phyloP scores from a whole-genome alignment of 495 filamentous ascomycete genomes.

The Niebla homalea region DNA sequence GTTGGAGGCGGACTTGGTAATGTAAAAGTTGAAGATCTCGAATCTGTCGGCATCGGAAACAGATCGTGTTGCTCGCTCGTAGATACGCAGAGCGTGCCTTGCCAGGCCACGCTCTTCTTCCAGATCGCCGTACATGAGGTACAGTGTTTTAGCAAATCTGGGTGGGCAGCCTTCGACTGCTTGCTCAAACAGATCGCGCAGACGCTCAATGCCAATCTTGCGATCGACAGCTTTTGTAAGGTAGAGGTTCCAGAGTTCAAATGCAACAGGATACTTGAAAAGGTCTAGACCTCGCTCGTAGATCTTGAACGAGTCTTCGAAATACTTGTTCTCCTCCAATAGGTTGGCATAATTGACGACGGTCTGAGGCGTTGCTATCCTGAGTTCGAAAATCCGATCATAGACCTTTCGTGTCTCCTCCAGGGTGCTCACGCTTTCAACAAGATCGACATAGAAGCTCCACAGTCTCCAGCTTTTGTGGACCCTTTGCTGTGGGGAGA shows the following conservation, averaged over 20 bases:
- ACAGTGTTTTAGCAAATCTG: slow-evolving; percentile 89
- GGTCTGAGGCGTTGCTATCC: slow-evolving; percentile 94
- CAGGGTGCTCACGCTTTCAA: slow-evolving; percentile 81
- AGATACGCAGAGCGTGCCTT: slow-evolving; percentile 97
- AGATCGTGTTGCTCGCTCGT: slow-evolving; percentile 90
- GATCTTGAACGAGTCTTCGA: slow-evolving; percentile 92
- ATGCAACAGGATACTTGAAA: slow-evolving; percentile 94
- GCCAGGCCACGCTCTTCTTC: slow-evolving; percentile 94
- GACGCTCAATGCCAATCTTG: slow-evolving; percentile 84
- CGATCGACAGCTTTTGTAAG: slow-evolving; percentile 94
- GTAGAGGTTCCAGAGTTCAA: slow-evolving; percentile 98
- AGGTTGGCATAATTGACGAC: slow-evolving; percentile 98
- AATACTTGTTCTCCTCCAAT: slow-evolving; percentile 89
- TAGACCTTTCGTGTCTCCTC: slow-evolving; percentile 93
- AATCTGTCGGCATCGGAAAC: slow-evolving; percentile 89
- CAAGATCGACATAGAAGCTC: slow-evolving; percentile 98
- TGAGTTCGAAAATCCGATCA: slow-evolving; percentile 93
- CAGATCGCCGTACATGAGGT: slow-evolving; percentile 95
- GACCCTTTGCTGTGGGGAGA: slow-evolving; percentile 88
- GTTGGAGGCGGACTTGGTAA: slow-evolving; percentile 96
- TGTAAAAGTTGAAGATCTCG: slow-evolving; percentile 99
- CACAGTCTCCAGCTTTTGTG: slow-evolving; percentile 99
- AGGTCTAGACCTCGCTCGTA: slow-evolving; percentile 94
- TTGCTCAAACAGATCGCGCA: slow-evolving; percentile 95
- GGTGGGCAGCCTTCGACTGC: slow-evolving; percentile 88